Evolutionary conservation across 2,329 filamentous ascomycete genomes (phyloP), one percentile per base, ranked within the genome.

Genomic region (Geoglossum cookeanum): DNA sequence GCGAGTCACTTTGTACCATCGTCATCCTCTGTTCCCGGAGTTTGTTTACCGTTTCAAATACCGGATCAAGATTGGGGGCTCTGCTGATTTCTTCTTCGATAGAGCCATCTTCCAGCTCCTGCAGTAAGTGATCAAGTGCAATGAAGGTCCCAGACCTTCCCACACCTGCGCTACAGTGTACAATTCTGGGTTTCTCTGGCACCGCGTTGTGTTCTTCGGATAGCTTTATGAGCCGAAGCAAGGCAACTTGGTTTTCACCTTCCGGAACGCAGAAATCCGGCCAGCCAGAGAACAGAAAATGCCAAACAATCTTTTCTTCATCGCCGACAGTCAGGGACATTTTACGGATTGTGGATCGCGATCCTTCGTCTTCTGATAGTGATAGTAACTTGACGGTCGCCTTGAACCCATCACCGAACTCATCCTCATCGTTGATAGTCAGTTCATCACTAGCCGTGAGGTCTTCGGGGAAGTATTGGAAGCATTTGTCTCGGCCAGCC

Each of bases 101-200:
- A 27, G 81, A 76, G 55, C 89, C 91, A 4, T 81, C 78, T 30
- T 87, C 81, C 8, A 97, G 76, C 69, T 96, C 88, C 39, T 83
- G 78, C 61, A 94, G 76, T 30, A 98, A 78, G 68, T 94, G 88
- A 69, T 97, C 92, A n/a, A 98, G 78, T 1, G 88, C 85, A 64
- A 98, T 95, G 67, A 97, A 98, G 0, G 92, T 97, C 37, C 92
- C 92, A 6, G 87, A 94, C 57, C 92, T 81, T 11, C 92, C 92
- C 13, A 98, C 91, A 44, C 92, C 92, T 6, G 92, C 92, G 66
- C 87, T 94, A 72, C 86, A 90, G 69, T 90, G 85, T 9, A 89
- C 78, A 59, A 97, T 83, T 57, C 91, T 83, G 3, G 91, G 87
- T 64, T 85, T 89, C 27, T 74, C 69, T 5, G 74, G 71, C 6